These are phyloP conservation scores for Pleurotus tuoliensis DNA, from an alignment of 768 basidiomycete genomes.

Conservation along the genomic window DNA sequence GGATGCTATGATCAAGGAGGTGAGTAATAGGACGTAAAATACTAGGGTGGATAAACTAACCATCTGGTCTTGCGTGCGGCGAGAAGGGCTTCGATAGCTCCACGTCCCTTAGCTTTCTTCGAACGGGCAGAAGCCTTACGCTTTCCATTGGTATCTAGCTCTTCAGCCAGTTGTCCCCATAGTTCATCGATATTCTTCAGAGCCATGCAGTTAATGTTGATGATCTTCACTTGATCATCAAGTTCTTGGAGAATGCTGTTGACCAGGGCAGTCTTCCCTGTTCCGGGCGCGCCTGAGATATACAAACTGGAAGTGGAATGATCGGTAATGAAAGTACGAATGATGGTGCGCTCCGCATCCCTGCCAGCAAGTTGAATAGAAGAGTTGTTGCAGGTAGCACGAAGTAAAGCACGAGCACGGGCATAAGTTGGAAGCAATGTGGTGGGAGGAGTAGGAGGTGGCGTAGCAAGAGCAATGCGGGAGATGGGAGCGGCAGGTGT, in stretches of 20 bases:
- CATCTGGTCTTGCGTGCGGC: conserved; percentile 46
- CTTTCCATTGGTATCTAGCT: conserved; percentile 32
- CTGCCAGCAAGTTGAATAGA: conserved; percentile 62
- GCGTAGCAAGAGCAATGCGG: conserved; percentile 47
- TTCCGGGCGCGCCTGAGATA: conserved; percentile 90
- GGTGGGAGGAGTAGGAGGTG: conserved; percentile 57
- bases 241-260: conserved; percentile 54
- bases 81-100: conserved; percentile 44
- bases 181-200: conserved; percentile 62
- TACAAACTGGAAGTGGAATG: conserved; percentile 51
- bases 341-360: conserved; percentile 52
- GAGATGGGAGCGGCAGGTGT: conserved; percentile 44
- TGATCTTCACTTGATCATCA: conserved; percentile 38
- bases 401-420: conserved; percentile 66
- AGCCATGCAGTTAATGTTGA: conserved; percentile 80
- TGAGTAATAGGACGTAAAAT: conserved; percentile 12
- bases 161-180: conserved; percentile 66
- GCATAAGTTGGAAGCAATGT: conserved; percentile 45
- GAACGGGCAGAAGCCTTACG: conserved; percentile 28
- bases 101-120: conserved; percentile 44
- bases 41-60: conserved; percentile 26
- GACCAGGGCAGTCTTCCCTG: conserved; percentile 86
- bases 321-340: conserved; percentile 55
- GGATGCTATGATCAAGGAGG: conserved; percentile 40
- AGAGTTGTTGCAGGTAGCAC: conserved; percentile 60